Evolutionary conservation across 306 rosid species (phyloP), one percentile per base, ranked within the genome.

Genomic region (Dalbergia cochinchinensis): DNA sequence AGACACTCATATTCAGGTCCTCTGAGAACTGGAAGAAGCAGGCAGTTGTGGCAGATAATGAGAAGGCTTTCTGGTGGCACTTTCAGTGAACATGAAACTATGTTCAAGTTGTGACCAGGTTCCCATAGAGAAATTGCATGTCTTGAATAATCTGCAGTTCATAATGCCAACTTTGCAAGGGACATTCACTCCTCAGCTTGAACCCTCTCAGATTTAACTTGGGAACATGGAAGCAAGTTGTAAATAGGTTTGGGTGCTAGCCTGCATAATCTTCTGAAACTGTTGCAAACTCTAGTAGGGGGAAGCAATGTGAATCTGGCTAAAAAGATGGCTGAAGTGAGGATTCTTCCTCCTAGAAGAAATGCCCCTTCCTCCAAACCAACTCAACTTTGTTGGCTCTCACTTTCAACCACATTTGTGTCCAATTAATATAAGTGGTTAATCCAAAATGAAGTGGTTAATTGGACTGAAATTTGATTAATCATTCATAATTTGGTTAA

Each of bases 1-100:
- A 87, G 97, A 82, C 88, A 87, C 73, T 89, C 92, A 0, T 89
- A 90, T 63, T 86, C 98, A 5, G 92, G 91, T 74, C 94, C 97
- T 50, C 67, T 84, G 65, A 84, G 87, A 83, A 82, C 83, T 1
- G 82, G 86, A 64, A 86, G 91, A 80, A 82, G 90, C 63, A 71
- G 71, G 47, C 87, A 48, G 73, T 87, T 90, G 58, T 91, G 98
- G 98, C 69, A 88, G 69, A 87, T 82, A 80, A 80, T 89, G 69
- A 89, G 90, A 83, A 84, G 89, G 60, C 84, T 84, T 34, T 94
- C 97, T 5, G 81, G 90, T 62, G 94, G 94, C 53, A 92, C 91
- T 78, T 87, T 86, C 81, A 89, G 96, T 73, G 98, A 94, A 54
- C 94, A 89, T 70, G 90, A 90, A 47, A 71, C 41, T 12, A 84